Conservation (phyloP, 352 stramenopile species). For the Peronospora destructor region DNA sequence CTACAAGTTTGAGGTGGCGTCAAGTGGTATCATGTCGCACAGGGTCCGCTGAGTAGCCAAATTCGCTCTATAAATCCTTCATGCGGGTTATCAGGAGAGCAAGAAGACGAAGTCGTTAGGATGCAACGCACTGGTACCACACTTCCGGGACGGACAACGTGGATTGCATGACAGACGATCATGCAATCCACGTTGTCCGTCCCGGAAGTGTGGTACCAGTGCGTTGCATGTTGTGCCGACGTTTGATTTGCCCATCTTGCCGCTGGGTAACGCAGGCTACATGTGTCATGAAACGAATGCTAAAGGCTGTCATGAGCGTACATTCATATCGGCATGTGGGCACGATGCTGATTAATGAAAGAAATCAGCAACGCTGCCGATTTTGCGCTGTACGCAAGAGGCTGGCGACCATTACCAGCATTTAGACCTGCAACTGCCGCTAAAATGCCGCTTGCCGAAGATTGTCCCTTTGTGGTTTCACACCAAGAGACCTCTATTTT, state of each 20-base stretch:
- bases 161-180: too few species aligned
- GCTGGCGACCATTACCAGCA: conserved; percentile 61
- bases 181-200: conserved; percentile 40
- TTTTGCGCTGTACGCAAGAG: conserved; percentile 38
- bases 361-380: conserved; percentile 14
- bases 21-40: conserved; percentile 48
- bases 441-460: conserved; percentile 53
- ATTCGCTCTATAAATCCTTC: conserved; percentile 23
- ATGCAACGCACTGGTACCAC: too few species aligned
- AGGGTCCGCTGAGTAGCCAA: conserved; percentile 69
- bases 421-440: conserved; percentile 60
- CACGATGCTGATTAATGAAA: conserved; percentile 57
- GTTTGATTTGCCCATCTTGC: conserved; percentile 18
- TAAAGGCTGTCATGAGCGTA: conserved; percentile 49
- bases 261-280: conserved; percentile 28
- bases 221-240: conserved; percentile 1
- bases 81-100: conserved; percentile 2
- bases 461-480: conserved; percentile 58
- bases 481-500: conserved; percentile 47
- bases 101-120: too few species aligned
- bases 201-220: too few species aligned
- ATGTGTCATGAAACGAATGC: conserved; percentile 3
- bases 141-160: too few species aligned
- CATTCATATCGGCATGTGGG: conserved; percentile 72
- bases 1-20: conserved; percentile 58